Conservation (phyloP, 345 rosid genomes). For the Barbarea vulgaris region DNA sequence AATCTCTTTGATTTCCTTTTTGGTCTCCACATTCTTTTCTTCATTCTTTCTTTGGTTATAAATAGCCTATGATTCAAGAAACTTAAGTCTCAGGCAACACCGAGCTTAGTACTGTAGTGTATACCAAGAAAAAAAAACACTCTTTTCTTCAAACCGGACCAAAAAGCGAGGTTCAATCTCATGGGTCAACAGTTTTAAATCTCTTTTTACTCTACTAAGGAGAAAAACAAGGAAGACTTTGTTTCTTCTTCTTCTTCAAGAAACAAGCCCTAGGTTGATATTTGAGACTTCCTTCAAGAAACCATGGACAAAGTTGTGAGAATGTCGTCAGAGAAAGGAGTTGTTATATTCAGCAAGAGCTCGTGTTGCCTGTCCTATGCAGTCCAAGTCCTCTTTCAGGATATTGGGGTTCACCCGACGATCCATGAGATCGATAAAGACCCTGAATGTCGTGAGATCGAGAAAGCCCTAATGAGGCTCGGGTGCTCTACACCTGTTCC, state of each 20-base stretch:
- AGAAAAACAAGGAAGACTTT: background rate
- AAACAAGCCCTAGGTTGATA: constrained; percentile 20
- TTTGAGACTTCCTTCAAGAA: constrained; percentile 10
- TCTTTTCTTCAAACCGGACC: background rate
- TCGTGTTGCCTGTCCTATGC: constrained; percentile 80
- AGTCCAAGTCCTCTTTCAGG: constrained; percentile 67
- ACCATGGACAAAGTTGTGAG: constrained; percentile 71
- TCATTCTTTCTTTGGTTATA: constrained; percentile 32
- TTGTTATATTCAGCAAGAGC: constrained; percentile 81
- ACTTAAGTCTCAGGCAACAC: constrained; percentile 38
- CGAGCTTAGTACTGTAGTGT: constrained; percentile 8
- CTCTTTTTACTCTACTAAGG: background rate
- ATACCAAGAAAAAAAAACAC: background rate
- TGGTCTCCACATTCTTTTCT: constrained; percentile 25
- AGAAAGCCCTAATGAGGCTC: constrained; percentile 70
- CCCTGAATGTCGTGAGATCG: constrained; percentile 75
- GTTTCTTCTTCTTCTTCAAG: constrained; percentile 16
- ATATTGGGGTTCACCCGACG: constrained; percentile 62
- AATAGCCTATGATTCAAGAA: constrained; percentile 31
- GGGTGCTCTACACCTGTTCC: constrained; percentile 71
- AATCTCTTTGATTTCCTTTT: constrained; percentile 13
- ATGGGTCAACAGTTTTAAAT: constrained; percentile 21
- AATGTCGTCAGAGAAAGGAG: constrained; percentile 66
- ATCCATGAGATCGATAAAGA: constrained; percentile 73
- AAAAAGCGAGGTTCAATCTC: constrained; percentile 2